These are phyloP conservation scores for Tylopilus sp. DNA, from an alignment of 768 basidiomycete genomes.

Conservation along the genomic window DNA sequence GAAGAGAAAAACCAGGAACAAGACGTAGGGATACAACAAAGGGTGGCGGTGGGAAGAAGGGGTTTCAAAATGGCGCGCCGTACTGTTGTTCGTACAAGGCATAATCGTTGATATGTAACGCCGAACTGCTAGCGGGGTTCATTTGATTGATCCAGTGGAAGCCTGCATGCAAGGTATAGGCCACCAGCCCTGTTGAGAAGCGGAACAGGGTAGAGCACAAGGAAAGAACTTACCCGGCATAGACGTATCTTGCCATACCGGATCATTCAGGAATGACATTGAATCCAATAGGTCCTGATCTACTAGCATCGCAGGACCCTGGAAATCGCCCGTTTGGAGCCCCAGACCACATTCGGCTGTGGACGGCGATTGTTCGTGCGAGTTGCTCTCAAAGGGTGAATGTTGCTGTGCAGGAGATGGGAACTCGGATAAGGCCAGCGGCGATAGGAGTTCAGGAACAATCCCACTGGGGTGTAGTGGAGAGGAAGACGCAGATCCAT, in stretches of 20 bases:
- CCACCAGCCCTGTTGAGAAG: not conserved
- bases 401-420: conserved; percentile 33
- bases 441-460: conserved; percentile 21
- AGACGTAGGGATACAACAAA: not conserved
- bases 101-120: conserved; percentile 26
- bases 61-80: conserved; percentile 5
- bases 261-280: conserved; percentile 55
- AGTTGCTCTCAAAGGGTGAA: conserved; percentile 39
- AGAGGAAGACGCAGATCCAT: not conserved
- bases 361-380: conserved; percentile 11
- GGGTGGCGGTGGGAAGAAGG: not conserved
- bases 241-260: conserved; percentile 53
- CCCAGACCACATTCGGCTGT: conserved; percentile 4
- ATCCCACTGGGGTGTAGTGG: not conserved
- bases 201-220: not conserved
- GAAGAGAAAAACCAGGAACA: not conserved
- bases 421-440: conserved; percentile 35
- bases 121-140: conserved; percentile 11
- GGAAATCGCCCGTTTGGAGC: conserved; percentile 38
- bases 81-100: conserved; percentile 25
- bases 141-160: conserved; percentile 36
- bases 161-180: conserved; percentile 20
- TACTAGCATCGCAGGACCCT: conserved; percentile 46
- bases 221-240: conserved; percentile 48
- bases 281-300: conserved; percentile 60